A percentile compares a stretch with the other conserved stretches of the same genome.
Evolutionary conservation across 176 grass and related monocot genomes (phyloP).

Genomic region (Poa pratensis): DNA sequence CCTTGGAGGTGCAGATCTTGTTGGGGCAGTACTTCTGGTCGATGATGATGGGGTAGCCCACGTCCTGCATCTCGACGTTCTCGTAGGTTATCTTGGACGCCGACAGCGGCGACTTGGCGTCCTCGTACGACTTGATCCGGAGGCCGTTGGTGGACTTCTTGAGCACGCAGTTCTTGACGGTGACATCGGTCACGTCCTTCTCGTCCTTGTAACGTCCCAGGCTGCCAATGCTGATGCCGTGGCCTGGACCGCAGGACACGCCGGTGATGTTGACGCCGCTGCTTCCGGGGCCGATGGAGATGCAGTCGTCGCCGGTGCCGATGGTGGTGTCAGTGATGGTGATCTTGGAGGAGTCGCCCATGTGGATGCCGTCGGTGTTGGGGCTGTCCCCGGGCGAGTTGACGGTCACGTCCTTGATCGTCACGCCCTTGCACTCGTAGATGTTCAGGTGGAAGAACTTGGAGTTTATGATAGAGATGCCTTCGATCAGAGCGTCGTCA

Average conservation of each 20-base stretch:
- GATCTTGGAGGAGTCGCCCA: conserved; percentile 53
- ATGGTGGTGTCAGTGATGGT: conserved; percentile 56
- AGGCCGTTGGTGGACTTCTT: conserved; percentile 58
- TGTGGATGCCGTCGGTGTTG: conserved; percentile 37
- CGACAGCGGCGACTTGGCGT: conserved; percentile 11
- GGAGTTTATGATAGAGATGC: conserved; percentile 49
- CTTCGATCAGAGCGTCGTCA: conserved; percentile 30
- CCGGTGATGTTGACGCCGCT: conserved; percentile 44
- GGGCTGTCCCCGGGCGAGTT: neutral
- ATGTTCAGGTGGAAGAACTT: conserved; percentile 85
- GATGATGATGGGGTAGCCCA: conserved; percentile 56
- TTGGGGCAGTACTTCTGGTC: conserved; percentile 83
- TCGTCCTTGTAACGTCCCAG: conserved; percentile 66
- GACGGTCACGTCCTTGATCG: conserved; percentile 39
- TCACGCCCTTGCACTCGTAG: conserved; percentile 47
- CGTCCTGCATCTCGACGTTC: conserved; percentile 55
- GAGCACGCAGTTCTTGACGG: conserved; percentile 62
- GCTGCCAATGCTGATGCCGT: conserved; percentile 77
- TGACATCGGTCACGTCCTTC: conserved; percentile 62
- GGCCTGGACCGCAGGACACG: conserved; percentile 69
- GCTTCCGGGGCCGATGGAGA: conserved; percentile 63
- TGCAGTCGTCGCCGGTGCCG: conserved; percentile 64
- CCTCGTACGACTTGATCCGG: conserved; percentile 68
- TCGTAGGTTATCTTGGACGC: conserved; percentile 57
- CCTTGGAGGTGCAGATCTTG: conserved; percentile 45